phyloP scores from a whole-genome alignment of 83 land plant genomes.

The Larix sibirica region DNA sequence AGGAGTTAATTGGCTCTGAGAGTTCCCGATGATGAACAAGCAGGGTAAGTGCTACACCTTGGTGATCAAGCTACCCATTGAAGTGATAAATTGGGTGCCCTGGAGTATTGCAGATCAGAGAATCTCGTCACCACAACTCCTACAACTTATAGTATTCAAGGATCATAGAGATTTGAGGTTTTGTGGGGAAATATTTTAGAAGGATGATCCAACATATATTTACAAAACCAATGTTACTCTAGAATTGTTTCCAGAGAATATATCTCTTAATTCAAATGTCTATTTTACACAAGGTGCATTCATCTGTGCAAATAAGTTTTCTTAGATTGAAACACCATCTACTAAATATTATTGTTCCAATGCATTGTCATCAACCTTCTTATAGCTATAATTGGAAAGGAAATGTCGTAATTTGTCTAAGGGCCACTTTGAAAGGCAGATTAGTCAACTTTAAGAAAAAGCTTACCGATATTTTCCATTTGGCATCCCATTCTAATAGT shows the following conservation, averaged over 20 bases:
- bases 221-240: slow-evolving; percentile 1
- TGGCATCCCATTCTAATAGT: not conserved
- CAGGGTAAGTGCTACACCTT: too few species aligned
- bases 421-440: not conserved
- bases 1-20: not conserved
- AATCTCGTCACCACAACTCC: not conserved
- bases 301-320: not conserved
- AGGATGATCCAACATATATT: slow-evolving; percentile 8
- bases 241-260: not conserved
- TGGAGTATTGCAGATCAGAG: too few species aligned
- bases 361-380: not conserved
- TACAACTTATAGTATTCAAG: not conserved
- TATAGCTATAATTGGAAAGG: not conserved
- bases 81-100: too few species aligned
- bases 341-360: not conserved
- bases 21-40: too few species aligned
- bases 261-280: slow-evolving; percentile 9
- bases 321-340: not conserved
- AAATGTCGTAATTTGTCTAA: not conserved
- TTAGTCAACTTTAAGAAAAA: not conserved
- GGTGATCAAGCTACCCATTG: too few species aligned
- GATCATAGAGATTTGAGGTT: not conserved
- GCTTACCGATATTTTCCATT: not conserved
- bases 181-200: slow-evolving; percentile 6
- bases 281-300: slow-evolving; percentile 1